Evolutionary conservation across 495 filamentous ascomycete species (phyloP), one percentile per base, ranked within the genome.

Genomic region (Penicillium parvum): DNA sequence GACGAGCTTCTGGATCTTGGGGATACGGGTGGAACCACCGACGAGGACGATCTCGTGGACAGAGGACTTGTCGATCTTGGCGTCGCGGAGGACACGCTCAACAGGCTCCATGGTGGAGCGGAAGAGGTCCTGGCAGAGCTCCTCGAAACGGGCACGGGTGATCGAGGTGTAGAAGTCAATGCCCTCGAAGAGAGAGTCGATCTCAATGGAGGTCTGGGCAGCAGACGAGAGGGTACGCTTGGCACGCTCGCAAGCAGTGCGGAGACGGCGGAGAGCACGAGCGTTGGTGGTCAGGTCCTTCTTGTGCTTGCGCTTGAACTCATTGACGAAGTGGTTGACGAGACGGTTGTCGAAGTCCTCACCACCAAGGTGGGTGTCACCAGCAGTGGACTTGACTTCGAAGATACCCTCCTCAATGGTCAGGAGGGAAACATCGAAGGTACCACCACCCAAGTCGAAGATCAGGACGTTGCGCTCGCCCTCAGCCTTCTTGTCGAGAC

Each of bases 321-420:
- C 89, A 47, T 82, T 83, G 58, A 88, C 88, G 74, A 95, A 96
- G 78, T 96, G 85, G 63, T 95, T 94, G 42, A 98, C 82, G 19
- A 98, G 79, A 68, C 90, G 90, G 74, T 91, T 96, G 71, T 98
- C 92, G 65, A 97, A 97, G 73, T 98, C 94, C 73, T 96, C 89
- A 71, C 94, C 92, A 82, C 94, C 92, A 72, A 97, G 77, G 72
- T 97, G 92, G 61, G 92, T 98, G 65, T 98, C 92, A 85, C 92
- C 92, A 59, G 94, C 92, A 49, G 92, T 97, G 25, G 92, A 86
- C 79, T 91, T 95, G 66, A 98, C 92, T 60, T 95, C 95, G 80
- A 97, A 97, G 70, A 97, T 94, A 82, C 92, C 92, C 73, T 95
- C 91, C 74, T 97, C 90, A 63, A 97, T 97, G 71, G 91, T 95